These are phyloP conservation scores for Magnolia changhungtana DNA, from an alignment of 164 flowering plant species.

Conservation along the genomic window DNA sequence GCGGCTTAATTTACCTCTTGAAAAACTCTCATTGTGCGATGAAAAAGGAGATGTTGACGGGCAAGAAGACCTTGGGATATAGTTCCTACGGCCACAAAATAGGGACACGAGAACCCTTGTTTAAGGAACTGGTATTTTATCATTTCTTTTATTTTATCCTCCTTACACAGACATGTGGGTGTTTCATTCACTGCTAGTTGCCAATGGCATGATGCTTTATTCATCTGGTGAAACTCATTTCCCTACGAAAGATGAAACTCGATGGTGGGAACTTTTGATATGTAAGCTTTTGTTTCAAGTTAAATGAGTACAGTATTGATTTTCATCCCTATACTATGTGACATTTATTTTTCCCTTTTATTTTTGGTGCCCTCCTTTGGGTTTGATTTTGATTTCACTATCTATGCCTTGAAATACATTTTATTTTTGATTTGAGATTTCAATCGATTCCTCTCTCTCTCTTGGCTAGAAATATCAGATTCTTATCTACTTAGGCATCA, in stretches of 20 bases:
- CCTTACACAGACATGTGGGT: background rate
- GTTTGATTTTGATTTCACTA: too few species aligned
- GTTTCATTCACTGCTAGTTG: background rate
- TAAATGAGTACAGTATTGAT: too few species aligned
- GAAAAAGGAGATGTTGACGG: constrained; percentile 58
- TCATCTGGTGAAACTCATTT: constrained; percentile 1
- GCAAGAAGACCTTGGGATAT: constrained; percentile 78
- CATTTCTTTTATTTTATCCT: background rate
- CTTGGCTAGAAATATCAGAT: too few species aligned
- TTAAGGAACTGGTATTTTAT: constrained; percentile 69
- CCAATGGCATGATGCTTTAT: background rate
- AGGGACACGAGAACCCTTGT: constrained; percentile 75
- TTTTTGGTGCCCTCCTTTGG: too few species aligned
- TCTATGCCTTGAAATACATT: too few species aligned
- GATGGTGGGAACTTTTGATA: too few species aligned
- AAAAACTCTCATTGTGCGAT: constrained; percentile 49
- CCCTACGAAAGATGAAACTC: constrained; percentile 67
- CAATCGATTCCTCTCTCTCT: too few species aligned
- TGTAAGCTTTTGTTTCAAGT: too few species aligned
- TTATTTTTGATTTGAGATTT: too few species aligned
- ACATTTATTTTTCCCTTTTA: too few species aligned
- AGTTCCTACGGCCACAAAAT: constrained; percentile 72
- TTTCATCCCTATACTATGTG: too few species aligned
- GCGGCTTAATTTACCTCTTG: constrained; percentile 74
- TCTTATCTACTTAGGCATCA: too few species aligned